Base-by-base conservation (phyloP, 345 rosid species). In the Eucalyptus sideroxylon region DNA sequence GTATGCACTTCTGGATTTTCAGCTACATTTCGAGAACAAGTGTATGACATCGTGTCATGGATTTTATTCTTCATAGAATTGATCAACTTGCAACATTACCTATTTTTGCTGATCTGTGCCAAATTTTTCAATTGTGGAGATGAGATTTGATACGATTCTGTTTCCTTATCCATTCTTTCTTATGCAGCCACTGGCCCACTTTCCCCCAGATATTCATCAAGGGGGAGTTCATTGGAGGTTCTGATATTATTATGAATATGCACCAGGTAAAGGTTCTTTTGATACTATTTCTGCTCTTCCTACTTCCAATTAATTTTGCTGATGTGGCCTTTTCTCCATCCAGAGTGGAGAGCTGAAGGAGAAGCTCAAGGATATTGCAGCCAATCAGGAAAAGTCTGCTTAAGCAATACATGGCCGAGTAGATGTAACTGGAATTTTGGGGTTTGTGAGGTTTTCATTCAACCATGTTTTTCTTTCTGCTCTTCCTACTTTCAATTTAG, bases 211-310 rank as follows among this genome's bases (percentile, higher is more conserved):
- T 98, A 89, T 97, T 98, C 91, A 94, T 98, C 51, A 97, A 95
- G 90, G 99, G 99, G 50, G 99, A 98, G 93, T 97, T 98, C 88
- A 89, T 96, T 86, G 99, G 99, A 56, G 99, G 99, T 77, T 98
- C 99, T 16, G 99, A 98, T 94, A 96, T 98, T 91, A 93, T 97
- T 88, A 94, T 98, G 89, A 95, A 92, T 88, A 92, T 97, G 99
- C 99, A 98, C 92, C 98, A 96, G 99, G 99, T 97, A 88, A 88
- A 82, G 88, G 55, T 12, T 40, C 87, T 14, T 31, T 34, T 0
- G 34, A 15, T 26, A 40, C 87, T 37, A 30, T 11, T 44, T 81
- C 60, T 24, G 30, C 44, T 31, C 44, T 59, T 85, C 37, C 21
- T 7, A 30, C 14, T 56, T 55, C 12, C 50, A 34, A 26, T 37